phyloP scores from a whole-genome alignment of 768 basidiomycete species.

The Cubamyces sp. region DNA sequence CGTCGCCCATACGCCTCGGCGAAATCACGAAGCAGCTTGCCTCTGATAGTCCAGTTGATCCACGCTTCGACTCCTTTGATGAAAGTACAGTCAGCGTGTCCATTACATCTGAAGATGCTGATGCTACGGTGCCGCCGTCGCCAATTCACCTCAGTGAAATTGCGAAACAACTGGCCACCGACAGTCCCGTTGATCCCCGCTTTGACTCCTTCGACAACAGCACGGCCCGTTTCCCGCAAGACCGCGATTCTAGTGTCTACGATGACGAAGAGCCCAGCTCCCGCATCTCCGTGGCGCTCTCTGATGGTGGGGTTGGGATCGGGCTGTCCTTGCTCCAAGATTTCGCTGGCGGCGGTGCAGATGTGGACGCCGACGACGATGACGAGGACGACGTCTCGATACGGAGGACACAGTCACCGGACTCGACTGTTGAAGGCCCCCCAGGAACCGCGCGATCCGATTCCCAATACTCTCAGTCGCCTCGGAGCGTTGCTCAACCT shows the following conservation, averaged over 20 bases:
- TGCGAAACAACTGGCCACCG: slow-evolving; percentile 20
- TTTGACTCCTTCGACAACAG: slow-evolving; percentile 8
- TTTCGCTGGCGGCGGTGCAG: slow-evolving; percentile 43
- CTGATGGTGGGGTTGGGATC: slow-evolving; percentile 69
- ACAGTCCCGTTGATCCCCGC: slow-evolving; percentile 17
- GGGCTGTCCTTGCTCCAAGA: slow-evolving; percentile 68
- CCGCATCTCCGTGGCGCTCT: slow-evolving; percentile 44
- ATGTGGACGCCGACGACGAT: slow-evolving; percentile 32
- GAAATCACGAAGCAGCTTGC: slow-evolving; percentile 21
- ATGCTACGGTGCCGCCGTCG: neutral
- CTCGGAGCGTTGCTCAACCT: slow-evolving; percentile 5
- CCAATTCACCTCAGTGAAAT: slow-evolving; percentile 18
- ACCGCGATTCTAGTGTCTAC: slow-evolving; percentile 12
- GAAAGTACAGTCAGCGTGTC: neutral
- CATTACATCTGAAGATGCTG: neutral
- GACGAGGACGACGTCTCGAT: slow-evolving; percentile 9
- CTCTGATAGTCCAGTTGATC: slow-evolving; percentile 20
- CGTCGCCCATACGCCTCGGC: slow-evolving; percentile 15
- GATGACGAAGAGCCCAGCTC: slow-evolving; percentile 29
- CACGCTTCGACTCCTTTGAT: slow-evolving; percentile 7
- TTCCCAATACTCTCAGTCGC: slow-evolving; percentile 24
- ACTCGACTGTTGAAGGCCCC: slow-evolving; percentile 14
- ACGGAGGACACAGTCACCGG: slow-evolving; percentile 13
- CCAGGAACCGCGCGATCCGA: slow-evolving; percentile 6
- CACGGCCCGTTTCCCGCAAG: slow-evolving; percentile 1